These are phyloP conservation scores for Fusarium citri DNA, from an alignment of 2,329 filamentous ascomycete species.

Conservation along the genomic window DNA sequence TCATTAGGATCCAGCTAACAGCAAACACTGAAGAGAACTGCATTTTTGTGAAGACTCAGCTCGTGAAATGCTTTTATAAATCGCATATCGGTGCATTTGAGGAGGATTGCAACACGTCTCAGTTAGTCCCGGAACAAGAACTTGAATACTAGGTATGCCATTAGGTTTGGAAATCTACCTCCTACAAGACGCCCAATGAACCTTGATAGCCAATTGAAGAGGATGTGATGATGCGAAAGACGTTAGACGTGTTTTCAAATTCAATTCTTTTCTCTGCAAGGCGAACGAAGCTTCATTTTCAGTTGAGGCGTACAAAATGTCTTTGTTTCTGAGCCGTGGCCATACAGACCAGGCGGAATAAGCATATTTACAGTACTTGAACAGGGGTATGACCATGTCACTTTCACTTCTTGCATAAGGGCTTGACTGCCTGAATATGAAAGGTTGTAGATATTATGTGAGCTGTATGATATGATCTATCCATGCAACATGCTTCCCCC, in stretches of 20 bases:
- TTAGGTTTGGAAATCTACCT: background rate
- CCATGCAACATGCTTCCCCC: background rate
- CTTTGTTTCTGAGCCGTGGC: background rate
- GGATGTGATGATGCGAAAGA: background rate
- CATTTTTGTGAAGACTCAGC: background rate
- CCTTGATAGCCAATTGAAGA: background rate
- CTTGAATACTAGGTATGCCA: background rate
- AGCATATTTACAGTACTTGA: background rate
- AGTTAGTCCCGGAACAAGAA: background rate
- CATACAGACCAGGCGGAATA: background rate
- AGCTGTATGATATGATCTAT: background rate
- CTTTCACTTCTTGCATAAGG: background rate
- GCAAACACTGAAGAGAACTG: background rate
- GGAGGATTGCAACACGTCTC: background rate
- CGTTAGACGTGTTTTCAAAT: background rate
- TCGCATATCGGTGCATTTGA: no score
- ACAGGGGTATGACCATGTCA: background rate
- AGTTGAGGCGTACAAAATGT: background rate
- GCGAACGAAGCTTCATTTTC: background rate
- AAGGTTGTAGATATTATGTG: background rate
- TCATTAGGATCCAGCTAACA: background rate
- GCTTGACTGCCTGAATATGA: background rate
- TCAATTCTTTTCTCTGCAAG: background rate
- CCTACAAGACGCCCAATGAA: background rate
- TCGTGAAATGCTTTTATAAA: no score